Base-by-base conservation (phyloP, 805 yeast species). In the Suhomyces prunicola region DNA sequence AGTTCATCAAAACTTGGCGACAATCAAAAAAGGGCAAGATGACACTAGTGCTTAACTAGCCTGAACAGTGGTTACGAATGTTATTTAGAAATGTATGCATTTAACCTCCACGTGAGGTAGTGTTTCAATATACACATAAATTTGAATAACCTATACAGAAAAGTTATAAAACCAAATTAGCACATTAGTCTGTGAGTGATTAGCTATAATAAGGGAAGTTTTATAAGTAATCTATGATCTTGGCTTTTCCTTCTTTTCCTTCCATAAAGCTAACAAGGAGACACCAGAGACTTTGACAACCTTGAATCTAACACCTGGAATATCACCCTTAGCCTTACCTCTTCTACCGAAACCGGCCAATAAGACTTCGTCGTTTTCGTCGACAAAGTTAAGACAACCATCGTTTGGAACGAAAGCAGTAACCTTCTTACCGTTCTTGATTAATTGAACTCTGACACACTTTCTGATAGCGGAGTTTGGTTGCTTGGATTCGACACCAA, bases 251-350 rank as follows among this genome's bases (percentile, higher is more conserved):
- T 94, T 94, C 97, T 94, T 94, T 87, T 96, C 99, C 87, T 93
- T 94, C 97, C 97, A 94, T 81, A 94, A 87, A 79, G 99, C 99
- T 78, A 92, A 86, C 81, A 94, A 87, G 71, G 99, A 94, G 74
- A 96, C 99, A 89, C 99, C 99, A 71, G 99, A 90, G 71, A 94
- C 99, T 87, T 94, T 94, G 79, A 94, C 99, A 78, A 94, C 99
- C 90, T 94, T 94, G 91, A 94, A 94, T 89, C 99, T 94, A 78
- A 94, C 99, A 90, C 99, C 99, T 81, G 99, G 99, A 77, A 94
- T 93, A 92, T 94, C 99, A 87, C 99, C 99, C 96, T 94, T 94
- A 80, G 99, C 99, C 87, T 94, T 94, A 86, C 99, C 99, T 87
- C 97, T 94, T 85, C 98, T 91, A 90, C 99, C 99, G 91, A 94